These are phyloP conservation scores for Daldinia sp. DNA, from an alignment of 2,329 filamentous ascomycete species.

Conservation along the genomic window DNA sequence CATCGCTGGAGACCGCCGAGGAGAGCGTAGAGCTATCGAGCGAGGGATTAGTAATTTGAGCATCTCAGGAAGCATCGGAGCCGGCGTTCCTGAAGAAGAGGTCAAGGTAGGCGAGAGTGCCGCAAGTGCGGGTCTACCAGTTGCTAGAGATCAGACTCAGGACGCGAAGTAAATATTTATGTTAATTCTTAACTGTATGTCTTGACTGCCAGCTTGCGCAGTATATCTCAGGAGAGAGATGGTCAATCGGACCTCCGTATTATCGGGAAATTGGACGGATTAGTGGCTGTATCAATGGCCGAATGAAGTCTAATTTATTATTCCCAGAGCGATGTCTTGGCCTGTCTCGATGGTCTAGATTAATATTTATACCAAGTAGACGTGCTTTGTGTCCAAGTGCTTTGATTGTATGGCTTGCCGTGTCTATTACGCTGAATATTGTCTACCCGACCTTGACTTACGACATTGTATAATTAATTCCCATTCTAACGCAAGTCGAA, in stretches of 20 bases:
- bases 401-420: not conserved
- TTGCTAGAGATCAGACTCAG: slow-evolving; percentile 16
- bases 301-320: slow-evolving; percentile 3
- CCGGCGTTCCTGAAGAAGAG: slow-evolving; percentile 68
- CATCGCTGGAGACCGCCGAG: slow-evolving; percentile 57
- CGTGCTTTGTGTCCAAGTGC: not conserved
- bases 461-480: not conserved
- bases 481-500: not conserved
- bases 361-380: not conserved
- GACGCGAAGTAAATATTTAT: slow-evolving; percentile 26
- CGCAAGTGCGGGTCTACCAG: slow-evolving; percentile 55
- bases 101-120: slow-evolving; percentile 69
- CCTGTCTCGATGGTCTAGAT: not conserved
- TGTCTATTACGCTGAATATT: not conserved
- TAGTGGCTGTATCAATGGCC: slow-evolving; percentile 6
- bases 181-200: not conserved
- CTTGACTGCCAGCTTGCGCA: not conserved
- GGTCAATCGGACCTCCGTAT: not conserved
- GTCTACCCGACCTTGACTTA: not conserved
- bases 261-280: not conserved
- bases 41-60: slow-evolving; percentile 58
- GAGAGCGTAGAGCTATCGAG: slow-evolving; percentile 49
- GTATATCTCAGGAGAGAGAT: not conserved
- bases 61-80: slow-evolving; percentile 54
- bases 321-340: not conserved